Evolutionary conservation across 805 yeast genomes (phyloP), one percentile per base, ranked within the genome.

Genomic region (Ogataea salicorniae): DNA sequence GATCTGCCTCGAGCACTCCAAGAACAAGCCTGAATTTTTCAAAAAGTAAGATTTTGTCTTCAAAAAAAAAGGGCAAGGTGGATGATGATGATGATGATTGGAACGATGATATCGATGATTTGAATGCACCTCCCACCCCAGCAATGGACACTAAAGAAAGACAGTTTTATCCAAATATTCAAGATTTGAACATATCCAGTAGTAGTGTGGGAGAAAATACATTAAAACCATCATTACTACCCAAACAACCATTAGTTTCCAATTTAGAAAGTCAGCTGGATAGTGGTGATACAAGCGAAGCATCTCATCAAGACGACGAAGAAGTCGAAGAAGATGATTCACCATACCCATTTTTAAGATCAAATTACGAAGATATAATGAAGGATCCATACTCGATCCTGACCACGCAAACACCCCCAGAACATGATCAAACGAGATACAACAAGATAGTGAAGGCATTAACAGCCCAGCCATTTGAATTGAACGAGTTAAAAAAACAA

Each of bases 41-140:
- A 14, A 49, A 47, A 39, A 46, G 54, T 6, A 52, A 37, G 22
- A 45, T 50, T 43, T 38, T 43, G 34, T 45, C 42, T 65, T 64
- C 48, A 42, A 36, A 41, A 81, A 39, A 45, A 18, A 96, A 89
- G 60, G 69, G 83, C 47, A 96, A 89, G 62, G 95, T 51, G n/a
- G 96, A 90, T 61, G 69, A 83, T 48, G 96, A 90, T 48, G 96
- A 90, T 62, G 95, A 87, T 56, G 97, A 89, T 65, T 90, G 97
- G 97, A 92, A 89, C 63, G 95, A 79, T 17, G 73, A 67, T 17
- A 55, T 92, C 13, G 84, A 81, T 39, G 81, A 59, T 38, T 77
- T 46, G 80, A 76, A 48, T 41, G 50, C 58, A 11, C 57, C 60
- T 16, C 39, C 34, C 14, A 39, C 49, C 8, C 56, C 55, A n/a